Percentiles rank a stretch among this genome's conserved stretches.
These are phyloP conservation scores for Clarireedia homoeocarpa DNA, from an alignment of 2,329 filamentous ascomycete genomes.

Conservation along the genomic window DNA sequence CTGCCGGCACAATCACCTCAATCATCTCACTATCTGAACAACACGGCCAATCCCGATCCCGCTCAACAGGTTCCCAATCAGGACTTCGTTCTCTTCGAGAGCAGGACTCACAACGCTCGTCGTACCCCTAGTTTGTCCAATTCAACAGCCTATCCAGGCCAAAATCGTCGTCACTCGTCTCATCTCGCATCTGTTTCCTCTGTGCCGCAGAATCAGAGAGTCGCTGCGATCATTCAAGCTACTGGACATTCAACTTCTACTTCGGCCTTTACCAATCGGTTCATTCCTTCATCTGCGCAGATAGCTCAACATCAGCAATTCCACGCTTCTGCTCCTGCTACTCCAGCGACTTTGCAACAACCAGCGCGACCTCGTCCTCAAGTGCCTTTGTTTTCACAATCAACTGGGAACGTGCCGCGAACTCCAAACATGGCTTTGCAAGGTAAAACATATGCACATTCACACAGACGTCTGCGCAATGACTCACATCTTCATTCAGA, in stretches of 20 bases:
- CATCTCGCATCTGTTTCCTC: constrained; percentile 42
- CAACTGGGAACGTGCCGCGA: constrained; percentile 42
- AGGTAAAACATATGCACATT: constrained; percentile 36
- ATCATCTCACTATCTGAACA: constrained; percentile 28
- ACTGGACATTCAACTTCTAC: constrained; percentile 46
- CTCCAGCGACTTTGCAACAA: constrained; percentile 49
- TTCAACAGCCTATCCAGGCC: constrained; percentile 31
- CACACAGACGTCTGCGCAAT: constrained; percentile 15
- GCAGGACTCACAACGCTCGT: constrained; percentile 24
- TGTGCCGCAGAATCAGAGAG: constrained; percentile 49
- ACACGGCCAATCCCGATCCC: constrained; percentile 4
- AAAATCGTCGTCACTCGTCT: constrained; percentile 44
- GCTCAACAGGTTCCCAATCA: constrained; percentile 31
- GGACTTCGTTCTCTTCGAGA: constrained; percentile 62
- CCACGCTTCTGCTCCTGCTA: constrained; percentile 59
- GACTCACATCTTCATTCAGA: constrained; percentile 36
- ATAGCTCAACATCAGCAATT: constrained; percentile 47
- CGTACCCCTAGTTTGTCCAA: constrained; percentile 30
- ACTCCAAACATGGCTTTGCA: constrained; percentile 45
- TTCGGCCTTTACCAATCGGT: constrained; percentile 49
- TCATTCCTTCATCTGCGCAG: constrained; percentile 41
- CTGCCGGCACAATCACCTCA: constrained; percentile 55
- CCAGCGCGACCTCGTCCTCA: constrained; percentile 53
- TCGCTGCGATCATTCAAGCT: constrained; percentile 51
- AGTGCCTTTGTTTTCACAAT: constrained; percentile 63